Evolutionary conservation across 768 basidiomycete genomes (phyloP).

Genomic region (Podaxis carcinomalis): DNA sequence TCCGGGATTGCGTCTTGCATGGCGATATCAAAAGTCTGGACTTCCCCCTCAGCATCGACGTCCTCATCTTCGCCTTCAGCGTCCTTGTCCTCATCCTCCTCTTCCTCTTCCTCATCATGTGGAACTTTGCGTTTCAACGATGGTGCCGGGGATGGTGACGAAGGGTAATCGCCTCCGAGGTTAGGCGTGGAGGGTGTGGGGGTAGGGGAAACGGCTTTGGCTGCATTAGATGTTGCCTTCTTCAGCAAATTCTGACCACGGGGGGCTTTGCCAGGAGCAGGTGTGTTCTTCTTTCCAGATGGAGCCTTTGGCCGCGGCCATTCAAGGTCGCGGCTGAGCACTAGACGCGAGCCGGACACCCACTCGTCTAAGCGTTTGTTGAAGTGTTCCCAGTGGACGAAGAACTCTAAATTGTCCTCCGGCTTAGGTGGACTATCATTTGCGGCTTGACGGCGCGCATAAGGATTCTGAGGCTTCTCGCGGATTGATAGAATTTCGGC

Average conservation of each 20-base stretch:
- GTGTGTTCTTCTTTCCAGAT: slow-evolving; percentile 49
- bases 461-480: slow-evolving; percentile 70
- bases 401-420: slow-evolving; percentile 87
- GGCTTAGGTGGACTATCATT: slow-evolving; percentile 42
- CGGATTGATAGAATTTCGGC: slow-evolving; percentile 96
- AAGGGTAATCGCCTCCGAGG: slow-evolving; percentile 30
- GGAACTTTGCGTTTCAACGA: slow-evolving; percentile 64
- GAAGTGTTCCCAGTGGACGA: slow-evolving; percentile 98
- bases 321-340: slow-evolving; percentile 83
- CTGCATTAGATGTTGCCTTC: slow-evolving; percentile 67
- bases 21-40: slow-evolving; percentile 63
- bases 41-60: slow-evolving; percentile 71
- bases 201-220: slow-evolving; percentile 52
- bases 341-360: slow-evolving; percentile 85
- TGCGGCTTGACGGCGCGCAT: slow-evolving; percentile 46
- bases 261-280: slow-evolving; percentile 46
- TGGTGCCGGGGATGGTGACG: slow-evolving; percentile 56
- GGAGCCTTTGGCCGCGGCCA: slow-evolving; percentile 87
- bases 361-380: slow-evolving; percentile 99
- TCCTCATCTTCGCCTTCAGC: slow-evolving; percentile 59
- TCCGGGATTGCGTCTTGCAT: slow-evolving; percentile 48
- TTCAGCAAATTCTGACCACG: slow-evolving; percentile 50
- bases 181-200: slow-evolving; percentile 56
- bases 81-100: slow-evolving; percentile 46
- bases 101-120: slow-evolving; percentile 65